Base-by-base conservation (phyloP, 169 alveolate genomes). In the Prorocentrum cordatum region DNA sequence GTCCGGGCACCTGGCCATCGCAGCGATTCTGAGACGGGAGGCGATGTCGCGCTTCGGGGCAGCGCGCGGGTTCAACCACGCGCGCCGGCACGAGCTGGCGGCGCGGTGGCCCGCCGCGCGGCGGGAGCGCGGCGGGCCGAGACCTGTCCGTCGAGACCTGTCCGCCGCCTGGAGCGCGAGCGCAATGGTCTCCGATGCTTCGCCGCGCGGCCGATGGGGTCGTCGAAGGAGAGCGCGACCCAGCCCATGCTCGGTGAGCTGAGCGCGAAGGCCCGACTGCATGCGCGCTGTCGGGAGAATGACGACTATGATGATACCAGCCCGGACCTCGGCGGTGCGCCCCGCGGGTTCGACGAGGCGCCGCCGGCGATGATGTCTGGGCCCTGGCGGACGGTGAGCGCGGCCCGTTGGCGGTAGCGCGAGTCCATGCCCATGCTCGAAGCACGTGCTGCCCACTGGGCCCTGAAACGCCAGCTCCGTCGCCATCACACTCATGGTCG, bases 151-250 rank as follows among this genome's bases (percentile, higher is more conserved):
- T 22, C 84, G 84, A 7, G 62, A 72, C 35, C 50, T 72, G 4
- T 3, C 54, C 1, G 50, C 68, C 35, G 9, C 22, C 14, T 72
- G 84, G 84, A 12, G 32, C 7, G 24, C 14, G 3, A 22, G 27
- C 18, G 84, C 50, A 5, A 32, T n/a, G 14, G 84, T 68, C n/a
- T 47, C 84, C 2, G 84, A 72, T 72, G 84, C 84, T n/a, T 72
- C 70, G 1, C 27, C 20, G 35, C 50, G 84, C 70, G 84, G 84
- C 47, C 45, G 84, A n/a, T 9, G 84, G 84, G 32, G 84, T 72
- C 7, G 54, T 68, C 2, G 50, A 7, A 9, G 5, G 24, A 16
- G 18, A 16, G 2, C 29, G 22, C 14, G 84, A 45, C 3, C 26
- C 50, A 38, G n/a, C 20, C 10, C 1, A 27, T 5, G 58, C 38